These are phyloP conservation scores for Aspergillus fructus DNA, from an alignment of 2,329 filamentous ascomycete genomes.

Conservation along the genomic window DNA sequence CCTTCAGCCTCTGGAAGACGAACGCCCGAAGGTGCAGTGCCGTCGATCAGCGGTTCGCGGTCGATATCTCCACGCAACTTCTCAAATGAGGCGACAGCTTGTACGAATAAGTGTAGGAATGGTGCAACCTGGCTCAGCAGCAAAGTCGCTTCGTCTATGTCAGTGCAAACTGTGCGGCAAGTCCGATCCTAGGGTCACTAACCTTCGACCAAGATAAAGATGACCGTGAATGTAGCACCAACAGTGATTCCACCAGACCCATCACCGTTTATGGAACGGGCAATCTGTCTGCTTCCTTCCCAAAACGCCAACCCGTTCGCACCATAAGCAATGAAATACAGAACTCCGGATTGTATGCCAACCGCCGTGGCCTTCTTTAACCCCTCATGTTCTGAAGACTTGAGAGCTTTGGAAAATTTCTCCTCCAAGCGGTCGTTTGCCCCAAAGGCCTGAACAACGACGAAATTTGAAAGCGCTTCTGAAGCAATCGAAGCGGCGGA, in stretches of 20 bases:
- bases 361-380: slow-evolving; percentile 58
- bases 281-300: slow-evolving; percentile 61
- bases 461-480: slow-evolving; percentile 59
- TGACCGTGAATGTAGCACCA: slow-evolving; percentile 38
- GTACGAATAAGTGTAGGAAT: slow-evolving; percentile 48
- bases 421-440: slow-evolving; percentile 59
- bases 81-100: slow-evolving; percentile 54
- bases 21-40: slow-evolving; percentile 18
- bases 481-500: slow-evolving; percentile 62
- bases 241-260: slow-evolving; percentile 25
- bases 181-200: too few species aligned
- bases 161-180: too few species aligned
- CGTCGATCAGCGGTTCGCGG: slow-evolving; percentile 48
- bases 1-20: slow-evolving; percentile 17
- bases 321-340: slow-evolving; percentile 68
- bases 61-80: slow-evolving; percentile 61
- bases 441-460: slow-evolving; percentile 63
- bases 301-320: slow-evolving; percentile 68
- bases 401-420: slow-evolving; percentile 56
- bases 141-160: slow-evolving; percentile 31
- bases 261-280: slow-evolving; percentile 26
- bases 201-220: slow-evolving; percentile 33
- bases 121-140: slow-evolving; percentile 40
- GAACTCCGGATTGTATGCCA: slow-evolving; percentile 58
- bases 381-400: slow-evolving; percentile 50